Conservation (phyloP, 106 monocot species). For the Apostasia shenzhenica region DNA sequence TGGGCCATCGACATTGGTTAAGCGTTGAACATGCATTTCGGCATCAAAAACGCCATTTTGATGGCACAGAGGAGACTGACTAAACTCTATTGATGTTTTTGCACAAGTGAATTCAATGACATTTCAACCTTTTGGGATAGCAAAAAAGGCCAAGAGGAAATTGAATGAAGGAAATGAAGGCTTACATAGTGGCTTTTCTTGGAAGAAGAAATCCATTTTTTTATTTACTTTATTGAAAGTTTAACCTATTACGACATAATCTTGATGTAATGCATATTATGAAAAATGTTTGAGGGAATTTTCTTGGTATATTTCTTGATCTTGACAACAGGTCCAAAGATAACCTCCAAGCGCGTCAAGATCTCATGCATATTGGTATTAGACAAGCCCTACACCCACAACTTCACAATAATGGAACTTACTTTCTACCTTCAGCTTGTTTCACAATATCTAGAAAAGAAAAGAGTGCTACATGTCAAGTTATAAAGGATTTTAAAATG, state of each 20-base stretch:
- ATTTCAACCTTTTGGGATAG: not conserved
- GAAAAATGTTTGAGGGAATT: conserved; percentile 10
- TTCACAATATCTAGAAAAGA: not conserved
- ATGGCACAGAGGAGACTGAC: not conserved
- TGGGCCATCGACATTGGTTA: not conserved
- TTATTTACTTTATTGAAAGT: not conserved
- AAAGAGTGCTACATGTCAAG: not conserved
- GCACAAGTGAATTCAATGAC: not conserved
- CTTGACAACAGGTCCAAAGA: conserved; percentile 11
- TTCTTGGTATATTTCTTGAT: not conserved
- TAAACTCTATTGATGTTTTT: not conserved
- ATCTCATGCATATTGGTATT: not conserved
- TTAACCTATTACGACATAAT: conserved; percentile 4
- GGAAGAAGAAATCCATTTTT: not conserved
- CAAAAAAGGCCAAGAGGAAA: not conserved
- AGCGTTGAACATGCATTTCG: not conserved
- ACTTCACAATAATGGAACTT: not conserved
- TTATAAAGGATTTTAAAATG: not conserved
- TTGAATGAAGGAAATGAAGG: not conserved
- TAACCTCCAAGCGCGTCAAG: not conserved
- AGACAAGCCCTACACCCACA: not conserved
- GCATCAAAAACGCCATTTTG: not conserved
- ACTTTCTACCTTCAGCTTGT: not conserved
- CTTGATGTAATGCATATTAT: conserved; percentile 15
- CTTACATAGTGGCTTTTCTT: not conserved